phyloP scores from a whole-genome alignment of 1,139 yeast genomes.

The Magnusiomyces paraingens region DNA sequence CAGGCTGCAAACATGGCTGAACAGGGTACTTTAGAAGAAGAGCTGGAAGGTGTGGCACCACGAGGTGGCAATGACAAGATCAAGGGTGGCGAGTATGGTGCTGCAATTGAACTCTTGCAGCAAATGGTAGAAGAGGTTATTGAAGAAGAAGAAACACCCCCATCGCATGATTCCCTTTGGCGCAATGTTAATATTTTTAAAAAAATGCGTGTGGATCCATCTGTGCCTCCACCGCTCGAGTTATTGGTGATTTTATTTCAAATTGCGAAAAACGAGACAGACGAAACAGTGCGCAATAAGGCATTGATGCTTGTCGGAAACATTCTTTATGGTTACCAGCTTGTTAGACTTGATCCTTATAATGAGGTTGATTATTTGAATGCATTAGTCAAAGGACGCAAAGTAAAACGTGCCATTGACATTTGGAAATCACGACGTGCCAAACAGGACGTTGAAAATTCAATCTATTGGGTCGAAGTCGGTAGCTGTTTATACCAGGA shows the following conservation, averaged over 20 bases:
- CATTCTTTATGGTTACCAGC: conserved; percentile 27
- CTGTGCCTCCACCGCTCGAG: conserved; percentile 12
- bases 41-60: background rate
- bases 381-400: conserved; percentile 21
- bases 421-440: conserved; percentile 29
- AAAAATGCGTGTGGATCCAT: conserved; percentile 5
- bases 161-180: conserved; percentile 10
- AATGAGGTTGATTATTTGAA: conserved; percentile 34
- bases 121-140: conserved; percentile 9
- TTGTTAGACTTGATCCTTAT: conserved; percentile 32
- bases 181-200: conserved; percentile 11
- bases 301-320: conserved; percentile 27
- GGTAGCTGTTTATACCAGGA: conserved; percentile 30
- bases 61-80: background rate
- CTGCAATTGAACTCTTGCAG: conserved; percentile 11
- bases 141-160: conserved; percentile 4
- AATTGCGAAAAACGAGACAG: conserved; percentile 12
- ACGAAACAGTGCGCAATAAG: conserved; percentile 14
- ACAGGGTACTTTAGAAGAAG: conserved; percentile 8
- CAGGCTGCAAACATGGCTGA: conserved; percentile 9
- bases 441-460: conserved; percentile 25
- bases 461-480: conserved; percentile 32
- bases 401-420: conserved; percentile 22
- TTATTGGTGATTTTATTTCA: conserved; percentile 15
- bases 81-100: conserved; percentile 6